phyloP scores from a whole-genome alignment of 495 filamentous ascomycete species.

The Tuber brumale region DNA sequence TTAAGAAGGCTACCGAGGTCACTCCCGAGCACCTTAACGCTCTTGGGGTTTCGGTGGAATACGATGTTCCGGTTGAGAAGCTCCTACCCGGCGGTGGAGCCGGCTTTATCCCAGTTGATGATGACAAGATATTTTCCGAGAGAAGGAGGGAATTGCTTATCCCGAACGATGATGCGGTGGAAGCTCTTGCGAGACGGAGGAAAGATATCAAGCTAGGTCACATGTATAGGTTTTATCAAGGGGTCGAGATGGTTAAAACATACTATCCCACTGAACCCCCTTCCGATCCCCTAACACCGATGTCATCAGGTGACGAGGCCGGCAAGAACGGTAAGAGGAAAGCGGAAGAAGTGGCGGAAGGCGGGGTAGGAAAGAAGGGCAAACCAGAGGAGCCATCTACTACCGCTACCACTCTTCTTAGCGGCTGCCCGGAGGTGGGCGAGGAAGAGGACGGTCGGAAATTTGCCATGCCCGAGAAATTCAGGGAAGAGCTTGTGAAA shows the following conservation, averaged over 20 bases:
- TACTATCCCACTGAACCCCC: conserved; percentile 29
- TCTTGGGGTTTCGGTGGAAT: conserved; percentile 39
- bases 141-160: conserved; percentile 35
- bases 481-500: conserved; percentile 41
- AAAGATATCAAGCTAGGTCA: conserved; percentile 38
- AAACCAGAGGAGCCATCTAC: conserved; percentile 19
- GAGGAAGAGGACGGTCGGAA: neutral
- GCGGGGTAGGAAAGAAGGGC: conserved; percentile 28
- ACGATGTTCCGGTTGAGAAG: conserved; percentile 36
- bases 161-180: conserved; percentile 30
- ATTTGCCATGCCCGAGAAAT: conserved; percentile 40
- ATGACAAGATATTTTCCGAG: conserved; percentile 34
- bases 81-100: conserved; percentile 28
- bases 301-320: conserved; percentile 21
- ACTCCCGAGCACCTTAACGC: conserved; percentile 35
- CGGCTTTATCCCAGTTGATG: conserved; percentile 32
- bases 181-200: conserved; percentile 35
- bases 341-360: conserved; percentile 23
- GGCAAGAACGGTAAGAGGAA: conserved; percentile 28
- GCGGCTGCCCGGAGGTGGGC: neutral
- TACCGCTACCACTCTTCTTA: neutral
- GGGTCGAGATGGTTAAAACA: conserved; percentile 31
- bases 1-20: conserved; percentile 39
- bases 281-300: conserved; percentile 4
- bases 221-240: conserved; percentile 41